A percentile compares a stretch with the other conserved stretches of the same genome.
phyloP scores from a whole-genome alignment of 2,329 filamentous ascomycete genomes.

The Stagonosporopsis rhizophila region DNA sequence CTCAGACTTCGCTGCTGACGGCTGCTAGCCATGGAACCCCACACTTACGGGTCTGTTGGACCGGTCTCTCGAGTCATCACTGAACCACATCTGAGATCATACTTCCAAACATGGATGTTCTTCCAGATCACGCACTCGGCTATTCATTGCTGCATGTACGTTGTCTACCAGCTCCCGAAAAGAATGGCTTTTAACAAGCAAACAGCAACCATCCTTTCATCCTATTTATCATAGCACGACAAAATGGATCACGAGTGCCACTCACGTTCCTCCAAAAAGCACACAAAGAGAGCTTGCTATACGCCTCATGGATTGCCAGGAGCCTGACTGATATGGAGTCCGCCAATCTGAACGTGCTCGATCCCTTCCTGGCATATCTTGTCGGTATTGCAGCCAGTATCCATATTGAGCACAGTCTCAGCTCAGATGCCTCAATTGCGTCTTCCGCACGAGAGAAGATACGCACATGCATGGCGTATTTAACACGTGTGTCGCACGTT shows the following conservation, averaged over 20 bases:
- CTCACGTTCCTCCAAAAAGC: slow-evolving; percentile 1
- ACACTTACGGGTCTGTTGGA: neutral
- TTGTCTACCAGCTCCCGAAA: neutral
- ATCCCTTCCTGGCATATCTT: neutral
- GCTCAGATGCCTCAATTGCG: neutral
- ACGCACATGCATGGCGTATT: neutral
- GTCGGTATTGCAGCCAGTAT: neutral
- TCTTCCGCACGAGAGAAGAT: neutral
- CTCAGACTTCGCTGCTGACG: neutral
- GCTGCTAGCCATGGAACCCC: neutral
- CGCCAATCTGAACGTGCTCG: neutral
- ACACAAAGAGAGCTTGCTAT: neutral
- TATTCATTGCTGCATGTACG: neutral
- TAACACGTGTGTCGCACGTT: neutral
- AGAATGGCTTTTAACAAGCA: neutral
- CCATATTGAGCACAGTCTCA: neutral
- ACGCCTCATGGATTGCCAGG: neutral
- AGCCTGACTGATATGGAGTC: neutral
- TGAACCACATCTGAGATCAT: neutral
- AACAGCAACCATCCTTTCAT: neutral
- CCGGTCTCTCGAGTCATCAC: neutral
- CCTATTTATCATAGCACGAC: neutral
- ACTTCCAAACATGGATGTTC: neutral
- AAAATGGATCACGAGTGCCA: neutral
- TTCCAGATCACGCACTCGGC: neutral